Conservation (phyloP, 495 filamentous ascomycete species). For the Hamigera avellanea region DNA sequence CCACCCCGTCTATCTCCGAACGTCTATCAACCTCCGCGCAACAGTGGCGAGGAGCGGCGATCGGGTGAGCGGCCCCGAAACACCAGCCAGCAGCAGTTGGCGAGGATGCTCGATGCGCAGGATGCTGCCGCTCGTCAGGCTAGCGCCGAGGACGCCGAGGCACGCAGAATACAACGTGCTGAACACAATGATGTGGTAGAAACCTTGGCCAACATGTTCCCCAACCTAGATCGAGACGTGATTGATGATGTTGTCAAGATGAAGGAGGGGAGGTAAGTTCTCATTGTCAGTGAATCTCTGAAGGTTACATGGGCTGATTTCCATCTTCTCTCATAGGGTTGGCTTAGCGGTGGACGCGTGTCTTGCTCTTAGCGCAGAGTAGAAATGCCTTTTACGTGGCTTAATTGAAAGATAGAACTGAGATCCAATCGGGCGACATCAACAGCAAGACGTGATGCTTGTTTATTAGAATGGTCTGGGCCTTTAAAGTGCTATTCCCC, state of each 20-base stretch:
- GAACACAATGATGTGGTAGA: slow-evolving; percentile 90
- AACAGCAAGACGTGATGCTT: no score
- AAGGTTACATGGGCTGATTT: neutral
- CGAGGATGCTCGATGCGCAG: slow-evolving; percentile 44
- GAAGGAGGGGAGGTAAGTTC: slow-evolving; percentile 80
- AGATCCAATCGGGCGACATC: no score
- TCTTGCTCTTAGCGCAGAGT: slow-evolving; percentile 56
- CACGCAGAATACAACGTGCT: slow-evolving; percentile 66
- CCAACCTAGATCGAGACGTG: slow-evolving; percentile 76
- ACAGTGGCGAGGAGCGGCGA: slow-evolving; percentile 31
- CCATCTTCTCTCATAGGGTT: slow-evolving; percentile 43
- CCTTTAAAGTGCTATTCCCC: neutral
- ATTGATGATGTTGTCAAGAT: slow-evolving; percentile 89
- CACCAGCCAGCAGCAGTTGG: slow-evolving; percentile 18
- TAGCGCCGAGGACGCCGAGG: slow-evolving; percentile 84
- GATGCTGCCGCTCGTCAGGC: slow-evolving; percentile 92
- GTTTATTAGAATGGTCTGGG: no score
- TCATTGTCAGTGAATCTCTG: neutral
- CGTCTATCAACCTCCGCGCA: slow-evolving; percentile 37
- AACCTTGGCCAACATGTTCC: slow-evolving; percentile 86
- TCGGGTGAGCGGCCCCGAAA: slow-evolving; percentile 33
- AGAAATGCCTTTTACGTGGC: slow-evolving; percentile 1
- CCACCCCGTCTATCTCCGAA: slow-evolving; percentile 49
- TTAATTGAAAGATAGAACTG: neutral
- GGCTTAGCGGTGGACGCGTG: slow-evolving; percentile 87